Evolutionary conservation across 257 asterid species (phyloP).

Genomic region (Nicotiana undulata): DNA sequence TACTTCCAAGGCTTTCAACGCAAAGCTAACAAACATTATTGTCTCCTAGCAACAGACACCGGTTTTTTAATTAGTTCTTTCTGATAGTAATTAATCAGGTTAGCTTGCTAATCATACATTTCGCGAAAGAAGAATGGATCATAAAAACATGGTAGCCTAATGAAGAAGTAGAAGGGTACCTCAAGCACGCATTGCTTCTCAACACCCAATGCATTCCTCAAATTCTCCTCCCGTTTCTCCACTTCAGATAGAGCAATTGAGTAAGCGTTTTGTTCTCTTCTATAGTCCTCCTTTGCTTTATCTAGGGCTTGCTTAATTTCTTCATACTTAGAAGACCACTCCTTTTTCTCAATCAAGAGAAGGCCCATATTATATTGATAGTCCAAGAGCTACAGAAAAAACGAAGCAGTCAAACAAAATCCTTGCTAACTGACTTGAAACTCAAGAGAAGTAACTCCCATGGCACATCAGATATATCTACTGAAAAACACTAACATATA

Average conservation of each 20-base stretch:
- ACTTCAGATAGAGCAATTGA: slow-evolving; percentile 64
- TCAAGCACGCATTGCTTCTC: slow-evolving; percentile 86
- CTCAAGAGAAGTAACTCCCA: not conserved
- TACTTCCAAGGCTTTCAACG: too few relatives aligned
- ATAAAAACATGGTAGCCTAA: slow-evolving; percentile 5
- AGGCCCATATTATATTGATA: slow-evolving; percentile 98
- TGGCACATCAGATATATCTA: not conserved
- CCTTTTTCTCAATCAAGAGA: slow-evolving; percentile 92
- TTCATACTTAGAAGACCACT: slow-evolving; percentile 70
- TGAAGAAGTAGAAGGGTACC: slow-evolving; percentile 40
- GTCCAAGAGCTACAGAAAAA: slow-evolving; percentile 66
- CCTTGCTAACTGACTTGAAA: not conserved
- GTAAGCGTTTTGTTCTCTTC: slow-evolving; percentile 61
- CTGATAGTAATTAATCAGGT: not conserved
- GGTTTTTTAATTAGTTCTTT: not conserved
- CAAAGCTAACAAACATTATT: too few relatives aligned
- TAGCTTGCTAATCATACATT: not conserved
- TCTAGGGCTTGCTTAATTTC: slow-evolving; percentile 52
- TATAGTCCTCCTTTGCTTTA: slow-evolving; percentile 55
- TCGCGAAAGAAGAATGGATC: slow-evolving; percentile 10
- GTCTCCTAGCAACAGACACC: too few relatives aligned
- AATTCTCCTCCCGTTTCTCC: slow-evolving; percentile 85
- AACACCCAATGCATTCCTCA: slow-evolving; percentile 87
- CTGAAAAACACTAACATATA: not conserved
- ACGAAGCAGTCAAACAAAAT: not conserved